Percentiles rank a stretch among this genome's conserved stretches.
These are phyloP conservation scores for Zoysia matrella DNA, from an alignment of 202 grass and related monocot genomes.

Conservation along the genomic window DNA sequence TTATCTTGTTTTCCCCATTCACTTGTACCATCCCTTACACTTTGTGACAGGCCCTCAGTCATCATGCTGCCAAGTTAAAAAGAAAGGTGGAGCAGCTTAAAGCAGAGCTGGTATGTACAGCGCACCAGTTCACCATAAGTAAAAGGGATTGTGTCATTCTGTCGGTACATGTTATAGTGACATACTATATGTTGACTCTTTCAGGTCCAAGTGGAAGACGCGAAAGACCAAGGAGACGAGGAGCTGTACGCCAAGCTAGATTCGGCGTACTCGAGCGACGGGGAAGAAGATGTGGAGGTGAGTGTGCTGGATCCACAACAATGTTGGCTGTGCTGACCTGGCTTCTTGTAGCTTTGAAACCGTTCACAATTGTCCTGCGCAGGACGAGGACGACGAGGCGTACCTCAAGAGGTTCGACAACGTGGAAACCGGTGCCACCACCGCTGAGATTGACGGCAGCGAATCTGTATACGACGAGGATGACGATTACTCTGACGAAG, in stretches of 20 bases:
- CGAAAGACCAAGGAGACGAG: constrained; percentile 73
- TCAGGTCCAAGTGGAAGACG: constrained; percentile 74
- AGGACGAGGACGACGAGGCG: constrained; percentile 60
- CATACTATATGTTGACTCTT: background rate
- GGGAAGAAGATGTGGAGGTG: constrained; percentile 72
- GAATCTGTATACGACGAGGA: constrained; percentile 17
- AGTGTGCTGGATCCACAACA: background rate
- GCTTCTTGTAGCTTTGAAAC: background rate
- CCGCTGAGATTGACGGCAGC: background rate
- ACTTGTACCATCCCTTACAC: background rate
- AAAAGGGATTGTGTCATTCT: background rate
- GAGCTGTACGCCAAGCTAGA: constrained; percentile 73
- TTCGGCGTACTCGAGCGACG: constrained; percentile 73
- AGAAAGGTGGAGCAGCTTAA: constrained; percentile 70
- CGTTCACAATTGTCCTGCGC: background rate
- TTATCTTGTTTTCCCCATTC: background rate
- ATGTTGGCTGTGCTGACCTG: background rate
- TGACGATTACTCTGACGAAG: constrained; percentile 27
- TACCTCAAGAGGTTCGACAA: constrained; percentile 47
- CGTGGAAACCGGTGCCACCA: no score
- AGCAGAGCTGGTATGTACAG: constrained; percentile 65
- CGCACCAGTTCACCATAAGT: background rate
- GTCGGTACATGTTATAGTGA: background rate
- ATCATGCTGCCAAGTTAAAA: constrained; percentile 65
- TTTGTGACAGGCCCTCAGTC: constrained; percentile 61